Percentiles rank a stretch among this genome's conserved stretches.
These are phyloP conservation scores for Glaciozyma martinii DNA, from an alignment of 768 basidiomycete species.

Conservation along the genomic window DNA sequence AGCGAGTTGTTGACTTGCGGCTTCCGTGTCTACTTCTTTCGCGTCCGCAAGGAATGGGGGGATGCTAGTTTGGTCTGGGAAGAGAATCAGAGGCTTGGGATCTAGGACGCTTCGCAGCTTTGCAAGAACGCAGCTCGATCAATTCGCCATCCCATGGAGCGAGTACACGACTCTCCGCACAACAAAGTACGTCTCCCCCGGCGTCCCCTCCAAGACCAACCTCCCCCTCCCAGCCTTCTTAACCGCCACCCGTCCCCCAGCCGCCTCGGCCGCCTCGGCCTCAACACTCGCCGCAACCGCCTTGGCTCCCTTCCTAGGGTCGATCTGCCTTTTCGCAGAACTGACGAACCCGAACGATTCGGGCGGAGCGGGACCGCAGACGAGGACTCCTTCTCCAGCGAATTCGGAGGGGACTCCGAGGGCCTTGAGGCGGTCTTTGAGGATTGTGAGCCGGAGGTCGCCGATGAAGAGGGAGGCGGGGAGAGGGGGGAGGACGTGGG, in stretches of 20 bases:
- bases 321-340: conserved; percentile 47
- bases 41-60: too few relatives aligned
- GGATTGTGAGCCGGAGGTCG: conserved; percentile 79
- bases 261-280: conserved; percentile 31
- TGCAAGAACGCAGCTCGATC: too few relatives aligned
- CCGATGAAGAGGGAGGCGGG: conserved; percentile 95
- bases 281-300: conserved; percentile 25
- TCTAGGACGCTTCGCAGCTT: too few relatives aligned
- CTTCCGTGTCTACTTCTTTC: too few relatives aligned
- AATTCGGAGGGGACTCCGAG: conserved; percentile 82
- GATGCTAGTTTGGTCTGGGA: too few relatives aligned
- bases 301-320: conserved; percentile 41
- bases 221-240: conserved; percentile 74
- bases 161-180: conserved; percentile 85
- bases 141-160: conserved; percentile 50
- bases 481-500: conserved; percentile 48
- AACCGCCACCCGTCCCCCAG: conserved; percentile 57
- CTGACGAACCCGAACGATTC: conserved; percentile 45
- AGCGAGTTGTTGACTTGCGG: too few relatives aligned
- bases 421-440: conserved; percentile 68
- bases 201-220: conserved; percentile 80
- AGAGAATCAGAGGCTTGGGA: too few relatives aligned
- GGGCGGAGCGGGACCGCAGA: conserved; percentile 51
- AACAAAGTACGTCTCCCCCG: conserved; percentile 77
- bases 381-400: conserved; percentile 90